Base-by-base conservation (phyloP, 306 rosid species). In the Casuarina equisetifolia region DNA sequence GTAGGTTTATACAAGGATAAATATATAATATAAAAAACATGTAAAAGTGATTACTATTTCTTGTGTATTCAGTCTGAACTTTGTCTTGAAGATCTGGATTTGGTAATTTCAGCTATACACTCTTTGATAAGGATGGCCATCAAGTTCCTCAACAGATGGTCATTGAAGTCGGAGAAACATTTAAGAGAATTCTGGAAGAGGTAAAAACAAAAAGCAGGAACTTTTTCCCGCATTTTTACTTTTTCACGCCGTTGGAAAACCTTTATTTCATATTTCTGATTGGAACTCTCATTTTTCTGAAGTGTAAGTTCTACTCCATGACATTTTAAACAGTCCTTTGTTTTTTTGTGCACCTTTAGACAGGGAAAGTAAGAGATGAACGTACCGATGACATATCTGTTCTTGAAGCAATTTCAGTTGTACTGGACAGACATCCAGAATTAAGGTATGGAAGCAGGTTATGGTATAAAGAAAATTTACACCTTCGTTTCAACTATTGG, bases 111-210 rank as follows among this genome's bases (percentile, higher is more conserved):
- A 92, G 97, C 72, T 92, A 82, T 85, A 86, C 87, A 77, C 92
- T 92, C 61, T 92, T 85, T 76, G 77, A 84, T 76, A 81, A 70
- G 38, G 86, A 92, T 19, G 97, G 97, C 58, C 79, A 74, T 54
- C 93, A 84, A 90, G 93, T 92, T 90, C 90, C 91, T 62, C 96
- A 82, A 50, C 86, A 89, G 70, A 82, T 83, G 45, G 97, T 90
- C 35, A 44, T 88, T 51, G 90, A 90, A 79, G 90, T 90, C 44
- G 97, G 97, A 54, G 88, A 89, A 32, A 82, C 90, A 74, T 89
- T 90, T 80, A 88, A 89, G 88, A 87, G 70, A 74, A 89, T 92
- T 76, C 86, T 92, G 46, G 83, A 72, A 36, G 93, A 89, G 92
- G 97, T 86, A 84, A 63, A 25, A 78, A 49, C 36, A 58, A 25